Base-by-base conservation (phyloP, 352 stramenopile genomes). In the Elongisporangium senticosum region DNA sequence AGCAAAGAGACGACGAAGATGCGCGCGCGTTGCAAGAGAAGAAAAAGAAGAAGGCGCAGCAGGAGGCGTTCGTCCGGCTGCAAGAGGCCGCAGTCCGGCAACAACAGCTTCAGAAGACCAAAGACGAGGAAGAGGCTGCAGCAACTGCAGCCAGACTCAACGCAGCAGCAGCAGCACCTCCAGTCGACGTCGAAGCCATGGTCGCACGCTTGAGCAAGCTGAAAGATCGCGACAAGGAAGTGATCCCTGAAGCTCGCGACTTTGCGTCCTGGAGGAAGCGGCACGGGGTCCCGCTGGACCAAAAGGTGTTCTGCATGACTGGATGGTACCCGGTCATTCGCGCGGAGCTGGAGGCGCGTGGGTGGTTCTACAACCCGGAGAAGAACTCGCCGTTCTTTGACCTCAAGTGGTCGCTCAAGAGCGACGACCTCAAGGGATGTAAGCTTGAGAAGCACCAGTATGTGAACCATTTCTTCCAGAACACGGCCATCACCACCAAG, bases 251-350 rank as follows among this genome's bases (percentile, higher is more conserved):
- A 63, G 82, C 74, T 21, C 82, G 85, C 7, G 87, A 96, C 58
- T 96, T 96, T 68, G 71, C 60, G 49, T 86, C 90, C 20, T 98
- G 90, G 90, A 97, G 96, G 71, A 88, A 93, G 52, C 89, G 89
- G 13, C 74, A 97, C 58, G 84, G 79, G 7, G 75, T 97, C 4
- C 55, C 66, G 0, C 43, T 53, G 7, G 83, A 95, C 37, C 83
- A 90, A 60, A 91, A 89, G 49, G 91, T 98, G 24, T 98, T 98
- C 52, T 78, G 71, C 51, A 88, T 97, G 68, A 97, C 90, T 11
- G 91, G 91, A 2, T 96, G 87, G 81, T 98, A 97, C 59, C 91
- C 91, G 2, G 91, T 93, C 55, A 93, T 98, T 40, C 87, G 89
- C 11, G 81, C 96, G 55, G 86, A 90, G 22, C 71, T 98, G 2